A percentile compares a stretch with the other conserved stretches of the same genome.
Evolutionary conservation across 2,329 filamentous ascomycete genomes (phyloP).

Genomic region (Verticillium tricorpus): DNA sequence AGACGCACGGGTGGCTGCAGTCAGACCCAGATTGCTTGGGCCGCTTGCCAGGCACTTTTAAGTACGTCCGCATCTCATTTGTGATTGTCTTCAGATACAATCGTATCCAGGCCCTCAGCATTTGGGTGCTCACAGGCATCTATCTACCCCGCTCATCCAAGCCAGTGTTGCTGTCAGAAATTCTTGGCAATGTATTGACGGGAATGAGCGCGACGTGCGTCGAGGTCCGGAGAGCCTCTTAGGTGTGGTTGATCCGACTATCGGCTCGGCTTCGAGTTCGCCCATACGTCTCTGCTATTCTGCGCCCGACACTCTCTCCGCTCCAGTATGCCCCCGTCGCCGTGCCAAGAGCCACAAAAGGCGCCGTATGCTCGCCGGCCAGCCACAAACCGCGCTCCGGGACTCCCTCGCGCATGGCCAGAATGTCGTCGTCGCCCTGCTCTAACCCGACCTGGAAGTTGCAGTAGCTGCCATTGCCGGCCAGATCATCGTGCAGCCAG

Average conservation of each 20-base stretch:
- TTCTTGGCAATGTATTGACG: background rate
- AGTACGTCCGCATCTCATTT: too few species aligned
- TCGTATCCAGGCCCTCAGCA: too few species aligned
- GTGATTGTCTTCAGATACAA: too few species aligned
- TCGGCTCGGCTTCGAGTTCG: conserved; percentile 2
- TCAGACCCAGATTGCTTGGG: too few species aligned
- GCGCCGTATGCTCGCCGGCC: conserved; percentile 85
- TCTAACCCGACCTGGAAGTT: conserved; percentile 78
- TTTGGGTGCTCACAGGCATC: too few species aligned
- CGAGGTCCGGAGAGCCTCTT: too few species aligned
- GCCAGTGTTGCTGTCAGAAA: too few species aligned
- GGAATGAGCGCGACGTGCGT: background rate
- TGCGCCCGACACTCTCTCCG: conserved; percentile 70
- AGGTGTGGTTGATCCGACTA: background rate
- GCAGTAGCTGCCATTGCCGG: conserved; percentile 76
- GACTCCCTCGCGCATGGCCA: conserved; percentile 56
- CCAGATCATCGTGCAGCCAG: conserved; percentile 75
- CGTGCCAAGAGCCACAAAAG: conserved; percentile 84
- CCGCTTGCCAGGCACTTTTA: too few species aligned
- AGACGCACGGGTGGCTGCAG: background rate
- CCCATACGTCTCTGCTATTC: conserved; percentile 54
- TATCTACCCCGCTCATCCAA: too few species aligned
- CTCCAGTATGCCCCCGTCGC: conserved; percentile 91
- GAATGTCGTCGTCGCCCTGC: conserved; percentile 68
- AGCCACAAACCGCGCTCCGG: conserved; percentile 73